Percentiles rank a stretch among this genome's conserved stretches.
These are phyloP conservation scores for Solanum hybrid DNA, from an alignment of 305 asterid genomes.

Conservation along the genomic window DNA sequence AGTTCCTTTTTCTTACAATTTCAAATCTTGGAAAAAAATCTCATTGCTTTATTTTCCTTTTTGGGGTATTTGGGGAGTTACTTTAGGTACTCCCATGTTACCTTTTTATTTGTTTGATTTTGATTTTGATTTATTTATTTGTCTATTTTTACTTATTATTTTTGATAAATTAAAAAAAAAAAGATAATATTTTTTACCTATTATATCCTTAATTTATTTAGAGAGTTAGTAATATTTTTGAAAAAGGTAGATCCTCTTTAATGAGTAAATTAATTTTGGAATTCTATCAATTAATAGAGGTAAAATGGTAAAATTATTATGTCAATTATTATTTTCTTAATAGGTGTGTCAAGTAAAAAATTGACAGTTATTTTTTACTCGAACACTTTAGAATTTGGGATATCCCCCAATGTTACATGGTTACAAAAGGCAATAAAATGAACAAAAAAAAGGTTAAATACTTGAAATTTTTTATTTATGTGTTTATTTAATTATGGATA, in stretches of 20 bases:
- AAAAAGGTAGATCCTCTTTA: too few species aligned
- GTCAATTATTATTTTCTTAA: too few species aligned
- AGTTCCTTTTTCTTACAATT: background rate
- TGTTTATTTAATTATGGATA: background rate
- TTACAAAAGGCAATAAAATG: background rate
- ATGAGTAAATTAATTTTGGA: background rate
- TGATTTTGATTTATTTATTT: fast-evolving
- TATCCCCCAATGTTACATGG: background rate
- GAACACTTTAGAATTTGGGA: background rate
- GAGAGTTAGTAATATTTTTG: background rate
- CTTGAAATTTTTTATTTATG: background rate
- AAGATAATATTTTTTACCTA: fast-evolving
- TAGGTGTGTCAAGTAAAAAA: fast-evolving
- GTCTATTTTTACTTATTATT: too few species aligned
- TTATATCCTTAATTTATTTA: too few species aligned
- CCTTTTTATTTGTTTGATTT: too few species aligned
- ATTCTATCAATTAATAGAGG: too few species aligned
- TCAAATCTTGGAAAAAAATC: background rate
- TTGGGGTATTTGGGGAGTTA: background rate
- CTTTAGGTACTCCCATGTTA: background rate
- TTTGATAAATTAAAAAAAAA: too few species aligned
- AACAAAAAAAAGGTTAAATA: background rate
- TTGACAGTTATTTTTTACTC: fast-evolving
- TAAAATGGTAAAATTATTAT: too few species aligned
- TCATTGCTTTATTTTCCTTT: background rate